Evolutionary conservation across 176 grass and related monocot genomes (phyloP).

Genomic region (Avena sativa): DNA sequence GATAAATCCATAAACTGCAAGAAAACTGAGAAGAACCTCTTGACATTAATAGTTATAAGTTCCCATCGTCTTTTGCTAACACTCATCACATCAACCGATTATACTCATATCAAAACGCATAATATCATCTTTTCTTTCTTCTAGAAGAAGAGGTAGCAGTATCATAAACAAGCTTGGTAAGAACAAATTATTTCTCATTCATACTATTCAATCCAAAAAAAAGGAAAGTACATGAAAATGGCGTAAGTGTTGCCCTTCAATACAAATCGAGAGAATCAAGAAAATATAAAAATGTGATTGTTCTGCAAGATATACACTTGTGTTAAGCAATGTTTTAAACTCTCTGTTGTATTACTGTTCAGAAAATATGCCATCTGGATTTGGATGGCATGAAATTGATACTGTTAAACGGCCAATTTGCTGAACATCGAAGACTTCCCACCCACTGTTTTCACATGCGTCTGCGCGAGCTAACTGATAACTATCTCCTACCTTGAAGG

Average conservation of each 20-base stretch:
- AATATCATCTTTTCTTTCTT: neutral
- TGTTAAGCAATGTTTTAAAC: constrained; percentile 7
- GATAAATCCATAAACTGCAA: neutral
- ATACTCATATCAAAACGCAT: constrained; percentile 1
- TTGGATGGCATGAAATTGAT: neutral
- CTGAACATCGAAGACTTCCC: neutral
- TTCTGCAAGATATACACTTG: neutral
- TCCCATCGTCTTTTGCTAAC: neutral
- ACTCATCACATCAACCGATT: neutral
- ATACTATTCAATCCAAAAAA: too few relatives aligned
- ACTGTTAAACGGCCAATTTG: neutral
- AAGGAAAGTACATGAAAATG: too few relatives aligned
- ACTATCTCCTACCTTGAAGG: neutral
- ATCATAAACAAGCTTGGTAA: too few relatives aligned
- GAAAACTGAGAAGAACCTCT: neutral
- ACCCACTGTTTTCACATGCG: constrained; percentile 2
- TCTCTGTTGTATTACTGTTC: constrained; percentile 6
- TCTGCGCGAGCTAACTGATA: neutral
- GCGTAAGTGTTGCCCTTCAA: too few relatives aligned
- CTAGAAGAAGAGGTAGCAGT: neutral
- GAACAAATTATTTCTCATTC: too few relatives aligned
- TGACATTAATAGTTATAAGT: neutral
- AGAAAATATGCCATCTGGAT: neutral
- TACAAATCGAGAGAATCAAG: neutral
- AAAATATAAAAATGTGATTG: neutral